Evolutionary conservation across 2,329 filamentous ascomycete genomes (phyloP).

Genomic region (Fusarium austroafricanum): DNA sequence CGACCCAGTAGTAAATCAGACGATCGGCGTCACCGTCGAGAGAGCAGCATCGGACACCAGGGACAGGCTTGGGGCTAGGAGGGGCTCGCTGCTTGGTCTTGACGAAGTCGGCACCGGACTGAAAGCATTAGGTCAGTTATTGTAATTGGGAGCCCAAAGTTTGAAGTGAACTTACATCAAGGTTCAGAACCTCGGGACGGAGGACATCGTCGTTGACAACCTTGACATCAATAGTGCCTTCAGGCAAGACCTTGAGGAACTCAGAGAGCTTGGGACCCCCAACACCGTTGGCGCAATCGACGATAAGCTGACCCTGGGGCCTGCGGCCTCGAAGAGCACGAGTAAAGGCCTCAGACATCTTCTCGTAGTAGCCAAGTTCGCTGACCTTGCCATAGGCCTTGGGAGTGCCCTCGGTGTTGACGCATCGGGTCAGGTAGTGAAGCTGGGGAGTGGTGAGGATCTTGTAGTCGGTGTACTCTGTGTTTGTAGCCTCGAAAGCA

Average conservation of each 20-base stretch:
- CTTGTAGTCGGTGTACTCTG: conserved; percentile 85
- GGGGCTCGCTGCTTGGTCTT: conserved; percentile 96
- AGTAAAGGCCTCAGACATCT: conserved; percentile 86
- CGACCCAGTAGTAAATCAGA: conserved; percentile 93
- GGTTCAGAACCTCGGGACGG: conserved; percentile 88
- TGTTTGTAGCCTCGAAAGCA: conserved; percentile 79
- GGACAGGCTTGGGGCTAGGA: conserved; percentile 79
- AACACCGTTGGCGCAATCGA: conserved; percentile 97
- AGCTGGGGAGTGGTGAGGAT: conserved; percentile 97
- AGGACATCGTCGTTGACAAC: conserved; percentile 94
- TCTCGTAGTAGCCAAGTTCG: conserved; percentile 94
- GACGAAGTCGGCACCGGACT: conserved; percentile 96
- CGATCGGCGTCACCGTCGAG: conserved; percentile 96
- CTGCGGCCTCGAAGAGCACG: conserved; percentile 82
- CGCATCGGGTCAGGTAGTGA: conserved; percentile 93
- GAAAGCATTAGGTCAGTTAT: conserved; percentile 10
- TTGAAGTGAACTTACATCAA: conserved; percentile 71
- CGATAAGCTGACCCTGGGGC: conserved; percentile 78
- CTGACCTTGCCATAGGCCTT: conserved; percentile 90
- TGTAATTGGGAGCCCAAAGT: not conserved
- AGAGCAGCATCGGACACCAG: conserved; percentile 85
- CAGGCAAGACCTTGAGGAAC: conserved; percentile 83
- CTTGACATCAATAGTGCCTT: conserved; percentile 81
- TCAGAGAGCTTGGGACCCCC: conserved; percentile 91
- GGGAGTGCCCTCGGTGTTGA: conserved; percentile 90